Percentiles rank a stretch among this genome's conserved stretches.
Conservation (phyloP, 768 basidiomycete genomes). For the Coprinopsis cinerea region DNA sequence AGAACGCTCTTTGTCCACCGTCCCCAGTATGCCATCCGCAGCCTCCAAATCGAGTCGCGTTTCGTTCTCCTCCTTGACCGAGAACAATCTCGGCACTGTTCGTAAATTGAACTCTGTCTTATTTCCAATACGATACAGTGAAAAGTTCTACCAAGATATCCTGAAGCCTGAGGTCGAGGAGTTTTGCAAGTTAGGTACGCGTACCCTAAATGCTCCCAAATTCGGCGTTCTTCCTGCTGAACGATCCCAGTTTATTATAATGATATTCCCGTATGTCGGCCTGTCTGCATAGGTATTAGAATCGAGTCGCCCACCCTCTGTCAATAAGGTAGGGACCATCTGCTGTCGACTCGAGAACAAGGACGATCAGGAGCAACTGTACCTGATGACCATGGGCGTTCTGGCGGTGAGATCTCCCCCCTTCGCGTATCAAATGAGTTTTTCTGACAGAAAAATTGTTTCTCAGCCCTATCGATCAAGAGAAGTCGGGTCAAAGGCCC, state of each 20-base stretch:
- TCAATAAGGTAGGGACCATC: conserved; percentile 64
- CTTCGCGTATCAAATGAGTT: conserved; percentile 1
- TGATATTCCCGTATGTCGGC: conserved; percentile 62
- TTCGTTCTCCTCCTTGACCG: conserved; percentile 67
- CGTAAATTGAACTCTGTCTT: conserved; percentile 69
- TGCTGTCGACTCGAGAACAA: conserved; percentile 79
- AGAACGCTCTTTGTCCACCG: neutral
- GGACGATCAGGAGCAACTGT: conserved; percentile 51
- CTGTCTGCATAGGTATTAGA: conserved; percentile 6
- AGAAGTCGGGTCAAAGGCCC: conserved; percentile 64
- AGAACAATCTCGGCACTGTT: conserved; percentile 80
- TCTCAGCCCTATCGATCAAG: conserved; percentile 79
- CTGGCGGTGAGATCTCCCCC: conserved; percentile 60
- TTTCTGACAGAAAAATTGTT: neutral
- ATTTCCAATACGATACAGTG: conserved; percentile 86
- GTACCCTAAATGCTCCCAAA: conserved; percentile 10
- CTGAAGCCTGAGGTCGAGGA: conserved; percentile 72
- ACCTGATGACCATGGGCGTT: conserved; percentile 91
- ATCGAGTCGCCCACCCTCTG: conserved; percentile 12
- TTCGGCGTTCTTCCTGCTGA: conserved; percentile 10
- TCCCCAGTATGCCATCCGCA: conserved; percentile 11
- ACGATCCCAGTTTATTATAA: conserved; percentile 74
- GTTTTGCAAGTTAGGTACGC: conserved; percentile 83
- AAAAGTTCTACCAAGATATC: conserved; percentile 82
- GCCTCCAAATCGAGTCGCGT: conserved; percentile 32